Base-by-base conservation (phyloP, 2,329 filamentous ascomycete species). In the Aphanocladium album region DNA sequence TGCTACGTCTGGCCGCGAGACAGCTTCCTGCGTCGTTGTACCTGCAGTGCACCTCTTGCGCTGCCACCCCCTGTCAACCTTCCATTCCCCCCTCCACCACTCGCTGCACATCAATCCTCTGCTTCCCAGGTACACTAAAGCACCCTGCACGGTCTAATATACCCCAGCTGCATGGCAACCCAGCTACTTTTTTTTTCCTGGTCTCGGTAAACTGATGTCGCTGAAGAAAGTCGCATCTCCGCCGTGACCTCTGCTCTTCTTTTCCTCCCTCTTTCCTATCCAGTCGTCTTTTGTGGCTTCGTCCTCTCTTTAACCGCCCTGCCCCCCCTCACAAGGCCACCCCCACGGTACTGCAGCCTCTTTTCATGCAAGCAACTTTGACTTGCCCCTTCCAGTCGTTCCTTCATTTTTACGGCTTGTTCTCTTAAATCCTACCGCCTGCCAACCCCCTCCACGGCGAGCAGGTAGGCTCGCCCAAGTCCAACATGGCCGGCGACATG, bases 381-480 rank as follows among this genome's bases (percentile, higher is more conserved):
- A 43, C 56, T 37, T 59, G 47, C 56, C 56, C 47, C 47, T 51
- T 43, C 59, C 51, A 50, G 51, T 50, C 51, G 30, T 50, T 50
- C 43, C 37, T 56, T 60, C 58, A 51, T 60, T 45, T 30, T 16
- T 3, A 19, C 57, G 25, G 14, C 39, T 46, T n/a, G n/a, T n/a
- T n/a, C n/a, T n/a, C n/a, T n/a, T n/a, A n/a, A n/a, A n/a, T n/a
- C n/a, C n/a, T n/a, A n/a, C n/a, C n/a, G n/a, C n/a, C n/a, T n/a
- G n/a, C n/a, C n/a, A n/a, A n/a, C n/a, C n/a, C n/a, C n/a, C 69
- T 77, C n/a, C 73, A 74, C 68, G 70, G 71, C 63, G 72, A 72
- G 58, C 68, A 68, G 62, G 66, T 70, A 60, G 60, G 64, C 58
- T 30, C 63, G 68, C 64, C 63, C 64, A 65, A 66, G 67, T 66